Base-by-base conservation (phyloP, 495 filamentous ascomycete genomes). In the Lichina pygmaea region DNA sequence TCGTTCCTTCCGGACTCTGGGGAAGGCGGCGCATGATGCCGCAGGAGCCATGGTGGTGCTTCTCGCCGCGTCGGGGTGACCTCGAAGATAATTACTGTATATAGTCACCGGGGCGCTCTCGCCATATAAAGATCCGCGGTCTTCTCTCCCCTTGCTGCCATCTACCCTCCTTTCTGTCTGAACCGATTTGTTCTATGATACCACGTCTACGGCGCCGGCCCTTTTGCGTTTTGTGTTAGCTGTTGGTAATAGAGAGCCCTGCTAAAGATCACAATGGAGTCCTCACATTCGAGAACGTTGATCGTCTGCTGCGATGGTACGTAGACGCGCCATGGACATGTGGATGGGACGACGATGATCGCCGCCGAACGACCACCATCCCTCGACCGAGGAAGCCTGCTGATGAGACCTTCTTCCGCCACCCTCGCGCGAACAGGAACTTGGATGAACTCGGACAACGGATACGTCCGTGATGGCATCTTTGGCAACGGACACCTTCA, bases 271-370 rank as follows among this genome's bases (percentile, higher is more conserved):
- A 13, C 17, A 37, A 11, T 17, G 5, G 8, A 10, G 40, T 17
- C 6, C 10, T 11, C 30, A 0, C 44, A 30, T 16, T 17, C 9
- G 33, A 34, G 38, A 38, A 30, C 10, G 34, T 32, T 47, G 13
- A 30, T 47, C 30, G 34, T 47, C 37, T 47, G 45, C 17, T 47
- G 45, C 16, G 45, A 47, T 47, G 45, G 45, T 47, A 43, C 34
- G 38, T 43, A 8, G 7, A 45, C 15, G 17, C n/a, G 33, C 31
- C 36, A n/a, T 8, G 33, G 7, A n/a, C 3, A 36, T 17, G 6
- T 2, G 8, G 13, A 11, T 16, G 6, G 44, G 24, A 16, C 8
- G 8, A 1, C 44, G 3, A 36, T 7, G 31, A 39, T 34, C 24
- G 6, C 10, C 10, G 10, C 44, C 1, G 10, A 8, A 34, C 4